Evolutionary conservation across 1,139 yeast species (phyloP).

Genomic region (Kurtzmaniella quercitrusa): DNA sequence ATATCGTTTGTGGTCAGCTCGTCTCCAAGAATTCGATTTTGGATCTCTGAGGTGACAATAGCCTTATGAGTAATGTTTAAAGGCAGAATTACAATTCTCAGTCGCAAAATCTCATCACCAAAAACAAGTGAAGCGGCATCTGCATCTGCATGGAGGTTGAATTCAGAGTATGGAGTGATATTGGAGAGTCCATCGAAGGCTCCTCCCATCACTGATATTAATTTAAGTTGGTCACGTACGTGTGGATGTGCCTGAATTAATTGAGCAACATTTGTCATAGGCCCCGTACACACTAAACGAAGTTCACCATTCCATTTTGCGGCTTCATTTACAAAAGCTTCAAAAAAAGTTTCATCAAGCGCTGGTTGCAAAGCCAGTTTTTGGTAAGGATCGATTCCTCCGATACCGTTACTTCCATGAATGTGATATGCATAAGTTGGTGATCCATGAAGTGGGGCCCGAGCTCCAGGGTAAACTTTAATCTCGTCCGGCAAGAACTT

Average conservation of each 20-base stretch:
- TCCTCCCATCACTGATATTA: slow-evolving; percentile 75
- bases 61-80: slow-evolving; percentile 71
- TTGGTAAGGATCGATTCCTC: slow-evolving; percentile 63
- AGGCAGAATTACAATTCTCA: slow-evolving; percentile 57
- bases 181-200: slow-evolving; percentile 45
- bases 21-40: slow-evolving; percentile 24
- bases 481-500: slow-evolving; percentile 39
- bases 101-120: slow-evolving; percentile 37
- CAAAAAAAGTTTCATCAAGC: slow-evolving; percentile 43
- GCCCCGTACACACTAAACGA: slow-evolving; percentile 65
- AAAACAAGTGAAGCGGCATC: slow-evolving; percentile 63
- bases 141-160: slow-evolving; percentile 75
- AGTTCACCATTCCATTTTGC: slow-evolving; percentile 39
- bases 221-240: slow-evolving; percentile 40
- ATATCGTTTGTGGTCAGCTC: slow-evolving; percentile 24
- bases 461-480: slow-evolving; percentile 66
- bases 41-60: slow-evolving; percentile 48
- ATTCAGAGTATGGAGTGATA: slow-evolving; percentile 62
- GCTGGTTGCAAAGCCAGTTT: slow-evolving; percentile 28
- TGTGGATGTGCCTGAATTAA: slow-evolving; percentile 53
- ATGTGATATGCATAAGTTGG: slow-evolving; percentile 56
- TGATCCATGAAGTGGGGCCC: slow-evolving; percentile 48
- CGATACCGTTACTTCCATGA: slow-evolving; percentile 74
- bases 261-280: slow-evolving; percentile 65
- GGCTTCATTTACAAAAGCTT: slow-evolving; percentile 56